These are phyloP conservation scores for Xanthoparmelia taractica DNA, from an alignment of 495 filamentous ascomycete genomes.

Conservation along the genomic window DNA sequence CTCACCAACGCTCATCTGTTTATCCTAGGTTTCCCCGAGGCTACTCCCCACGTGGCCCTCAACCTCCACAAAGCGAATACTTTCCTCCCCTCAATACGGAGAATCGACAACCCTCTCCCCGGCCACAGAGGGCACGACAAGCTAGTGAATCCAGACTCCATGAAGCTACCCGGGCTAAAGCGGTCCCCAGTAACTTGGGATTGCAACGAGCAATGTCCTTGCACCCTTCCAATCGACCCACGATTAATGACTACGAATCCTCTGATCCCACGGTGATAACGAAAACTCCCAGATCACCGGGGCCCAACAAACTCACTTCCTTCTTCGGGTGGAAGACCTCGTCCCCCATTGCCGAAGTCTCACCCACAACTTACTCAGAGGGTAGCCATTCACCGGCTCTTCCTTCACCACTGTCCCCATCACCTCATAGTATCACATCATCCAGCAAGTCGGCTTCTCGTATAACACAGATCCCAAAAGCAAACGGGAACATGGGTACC, in stretches of 20 bases:
- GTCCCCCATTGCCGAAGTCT: conserved; percentile 52
- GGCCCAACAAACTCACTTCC: conserved; percentile 51
- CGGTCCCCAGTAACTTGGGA: conserved; percentile 18
- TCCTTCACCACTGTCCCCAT: conserved; percentile 50
- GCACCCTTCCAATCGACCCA: conserved; percentile 26
- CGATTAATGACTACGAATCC: conserved; percentile 30
- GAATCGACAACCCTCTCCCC: conserved; percentile 3
- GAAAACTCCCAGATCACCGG: conserved; percentile 52
- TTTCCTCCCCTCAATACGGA: conserved; percentile 20
- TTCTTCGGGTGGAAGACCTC: conserved; percentile 63
- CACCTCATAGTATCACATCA: conserved; percentile 26
- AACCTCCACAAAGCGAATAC: conserved; percentile 13
- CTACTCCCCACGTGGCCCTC: conserved; percentile 17
- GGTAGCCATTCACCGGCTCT: conserved; percentile 49
- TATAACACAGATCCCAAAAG: conserved; percentile 41
- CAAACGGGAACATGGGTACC: conserved; percentile 29
- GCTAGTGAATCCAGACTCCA: conserved; percentile 30
- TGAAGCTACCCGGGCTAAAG: conserved; percentile 18
- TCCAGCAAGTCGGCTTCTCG: conserved; percentile 34
- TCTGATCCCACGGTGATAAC: conserved; percentile 31
- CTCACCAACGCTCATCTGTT: conserved; percentile 16
- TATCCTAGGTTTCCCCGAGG: conserved; percentile 22
- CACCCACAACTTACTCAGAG: conserved; percentile 59
- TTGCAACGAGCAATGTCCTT: conserved; percentile 31
- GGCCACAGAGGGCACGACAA: conserved; percentile 22